Evolutionary conservation across 2,329 filamentous ascomycete species (phyloP).

Genomic region (Penicillium oxalicum): DNA sequence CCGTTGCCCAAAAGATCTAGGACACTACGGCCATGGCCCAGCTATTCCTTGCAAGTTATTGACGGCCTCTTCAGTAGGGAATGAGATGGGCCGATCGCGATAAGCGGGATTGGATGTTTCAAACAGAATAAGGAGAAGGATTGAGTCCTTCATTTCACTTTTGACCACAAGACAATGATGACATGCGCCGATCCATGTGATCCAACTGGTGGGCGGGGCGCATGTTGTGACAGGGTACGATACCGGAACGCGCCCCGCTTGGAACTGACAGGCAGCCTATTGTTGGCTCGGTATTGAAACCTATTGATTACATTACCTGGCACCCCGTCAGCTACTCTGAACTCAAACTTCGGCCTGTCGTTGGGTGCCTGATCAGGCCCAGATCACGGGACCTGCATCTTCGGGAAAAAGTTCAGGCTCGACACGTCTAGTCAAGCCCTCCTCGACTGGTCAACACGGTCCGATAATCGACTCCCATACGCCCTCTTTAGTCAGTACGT

Average conservation of each 20-base stretch:
- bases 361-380: slow-evolving; percentile 2
- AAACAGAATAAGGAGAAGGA: slow-evolving; percentile 4
- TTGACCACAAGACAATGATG: slow-evolving; percentile 14
- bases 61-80: background rate
- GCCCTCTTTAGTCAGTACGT: slow-evolving; percentile 2
- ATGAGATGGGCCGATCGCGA: background rate
- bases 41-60: slow-evolving; percentile 1
- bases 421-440: slow-evolving; percentile 6
- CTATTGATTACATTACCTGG: background rate
- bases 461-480: background rate
- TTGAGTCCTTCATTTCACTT: slow-evolving; percentile 7
- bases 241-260: background rate
- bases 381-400: slow-evolving; percentile 21
- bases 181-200: slow-evolving; percentile 16
- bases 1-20: slow-evolving; percentile 8
- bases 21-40: slow-evolving; percentile 14
- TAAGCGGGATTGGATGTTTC: background rate
- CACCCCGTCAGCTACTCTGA: background rate
- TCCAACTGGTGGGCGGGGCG: slow-evolving; percentile 16
- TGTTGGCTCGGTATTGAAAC: background rate
- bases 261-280: background rate
- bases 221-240: slow-evolving; percentile 6
- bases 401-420: slow-evolving; percentile 19
- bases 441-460: background rate
- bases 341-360: no score